These are phyloP conservation scores for Phoma sp. DNA, from an alignment of 2,329 filamentous ascomycete genomes.

Conservation along the genomic window DNA sequence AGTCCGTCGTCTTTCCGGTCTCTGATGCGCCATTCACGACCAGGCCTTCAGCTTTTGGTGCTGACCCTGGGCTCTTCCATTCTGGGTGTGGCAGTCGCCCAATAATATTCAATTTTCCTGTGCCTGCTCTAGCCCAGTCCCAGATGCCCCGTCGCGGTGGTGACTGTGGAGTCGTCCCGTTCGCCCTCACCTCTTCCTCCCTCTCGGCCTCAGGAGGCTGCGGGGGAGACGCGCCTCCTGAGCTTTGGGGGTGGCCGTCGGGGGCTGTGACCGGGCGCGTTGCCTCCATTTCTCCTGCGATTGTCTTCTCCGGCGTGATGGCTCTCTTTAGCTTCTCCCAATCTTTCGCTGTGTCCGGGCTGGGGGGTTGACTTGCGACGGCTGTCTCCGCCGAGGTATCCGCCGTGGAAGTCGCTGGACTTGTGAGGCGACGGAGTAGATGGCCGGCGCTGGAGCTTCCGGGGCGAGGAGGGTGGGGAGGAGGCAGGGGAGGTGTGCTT, in stretches of 20 bases:
- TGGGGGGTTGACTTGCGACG: conserved; percentile 33
- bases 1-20: conserved; percentile 14
- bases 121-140: conserved; percentile 43
- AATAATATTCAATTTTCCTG: conserved; percentile 37
- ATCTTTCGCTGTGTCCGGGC: conserved; percentile 34
- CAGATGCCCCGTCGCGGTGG: conserved; percentile 39
- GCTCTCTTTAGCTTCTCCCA: conserved; percentile 31
- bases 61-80: conserved; percentile 30
- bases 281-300: conserved; percentile 18
- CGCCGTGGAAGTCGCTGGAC: conserved; percentile 44
- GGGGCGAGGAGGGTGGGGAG: conserved; percentile 40
- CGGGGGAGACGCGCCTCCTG: conserved; percentile 36
- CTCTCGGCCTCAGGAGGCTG: conserved; percentile 21
- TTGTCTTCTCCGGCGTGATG: conserved; percentile 33
- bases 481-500: conserved; percentile 31
- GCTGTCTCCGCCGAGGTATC: conserved; percentile 41
- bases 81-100: conserved; percentile 38
- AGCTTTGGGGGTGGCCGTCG: conserved; percentile 46
- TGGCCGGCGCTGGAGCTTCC: conserved; percentile 38
- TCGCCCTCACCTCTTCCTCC: conserved; percentile 1
- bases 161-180: conserved; percentile 18
- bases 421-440: conserved; percentile 46
- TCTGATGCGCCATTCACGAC: conserved; percentile 18
- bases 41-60: conserved; percentile 17
- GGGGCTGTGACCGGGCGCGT: conserved; percentile 36